Conservation (phyloP, 768 basidiomycete species). For the Boletus patriciae region DNA sequence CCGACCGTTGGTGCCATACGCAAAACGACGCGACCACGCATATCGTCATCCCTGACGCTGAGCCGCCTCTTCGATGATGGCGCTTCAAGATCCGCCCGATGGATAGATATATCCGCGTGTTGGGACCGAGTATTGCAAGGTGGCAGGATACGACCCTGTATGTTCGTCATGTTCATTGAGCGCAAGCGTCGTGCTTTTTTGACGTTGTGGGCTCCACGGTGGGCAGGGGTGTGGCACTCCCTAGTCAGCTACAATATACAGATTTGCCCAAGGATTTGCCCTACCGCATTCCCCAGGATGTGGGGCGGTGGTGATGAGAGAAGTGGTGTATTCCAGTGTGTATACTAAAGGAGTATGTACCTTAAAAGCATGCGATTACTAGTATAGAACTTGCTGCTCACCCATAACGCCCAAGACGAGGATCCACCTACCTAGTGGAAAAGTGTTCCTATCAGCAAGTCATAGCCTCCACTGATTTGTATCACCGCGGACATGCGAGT, state of each 20-base stretch:
- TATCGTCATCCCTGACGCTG: neutral
- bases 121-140: neutral
- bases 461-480: conserved; percentile 22
- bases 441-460: neutral
- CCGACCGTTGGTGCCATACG: conserved; percentile 7
- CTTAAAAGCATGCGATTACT: neutral
- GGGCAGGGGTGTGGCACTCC: neutral
- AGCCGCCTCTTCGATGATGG: neutral
- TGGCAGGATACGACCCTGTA: neutral
- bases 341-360: neutral
- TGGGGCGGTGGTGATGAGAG: neutral
- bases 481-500: neutral
- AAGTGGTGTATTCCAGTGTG: neutral
- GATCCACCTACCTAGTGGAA: conserved; percentile 4
- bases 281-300: neutral
- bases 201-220: conserved; percentile 4
- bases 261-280: no score
- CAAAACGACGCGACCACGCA: neutral
- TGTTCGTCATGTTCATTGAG: conserved; percentile 3
- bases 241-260: neutral
- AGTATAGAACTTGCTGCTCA: neutral
- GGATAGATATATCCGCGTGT: conserved; percentile 1
- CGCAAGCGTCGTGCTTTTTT: neutral
- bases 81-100: conserved; percentile 20
- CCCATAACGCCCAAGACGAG: neutral